Conservation (phyloP, 441 rosid species). For the Omphalea diandra region DNA sequence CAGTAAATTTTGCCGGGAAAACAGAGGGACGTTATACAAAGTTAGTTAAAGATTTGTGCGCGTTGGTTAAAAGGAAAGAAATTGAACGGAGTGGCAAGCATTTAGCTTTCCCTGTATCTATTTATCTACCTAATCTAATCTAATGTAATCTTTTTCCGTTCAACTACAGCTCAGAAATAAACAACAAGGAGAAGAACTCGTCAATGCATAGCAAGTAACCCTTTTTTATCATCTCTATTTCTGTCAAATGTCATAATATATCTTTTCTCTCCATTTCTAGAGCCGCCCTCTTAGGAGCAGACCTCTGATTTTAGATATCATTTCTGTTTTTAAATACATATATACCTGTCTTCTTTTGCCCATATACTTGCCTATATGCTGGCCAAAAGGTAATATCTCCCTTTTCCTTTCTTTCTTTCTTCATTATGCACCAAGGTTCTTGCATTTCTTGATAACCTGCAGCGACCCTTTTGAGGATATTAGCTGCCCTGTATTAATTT, state of each 20-base stretch:
- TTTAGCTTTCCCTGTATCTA: constrained; percentile 18
- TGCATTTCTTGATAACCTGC: not conserved
- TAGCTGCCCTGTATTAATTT: not conserved
- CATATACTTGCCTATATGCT: constrained; percentile 22
- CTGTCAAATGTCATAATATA: not conserved
- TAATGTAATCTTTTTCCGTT: not conserved
- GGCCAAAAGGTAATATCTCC: constrained; percentile 24
- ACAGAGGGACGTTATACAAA: too few species aligned
- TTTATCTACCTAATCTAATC: not conserved
- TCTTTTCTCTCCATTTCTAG: not conserved
- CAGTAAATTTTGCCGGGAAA: not conserved
- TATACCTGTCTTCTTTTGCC: constrained; percentile 5
- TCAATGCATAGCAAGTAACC: too few species aligned
- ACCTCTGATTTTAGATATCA: too few species aligned
- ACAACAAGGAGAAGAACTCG: too few species aligned
- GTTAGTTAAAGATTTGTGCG: not conserved
- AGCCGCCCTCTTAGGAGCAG: too few species aligned
- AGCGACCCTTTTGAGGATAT: not conserved
- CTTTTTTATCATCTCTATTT: not conserved
- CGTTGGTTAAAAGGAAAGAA: not conserved
- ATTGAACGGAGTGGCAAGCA: constrained; percentile 41
- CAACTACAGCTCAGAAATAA: too few species aligned
- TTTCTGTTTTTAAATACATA: not conserved
- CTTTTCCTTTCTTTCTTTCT: not conserved
- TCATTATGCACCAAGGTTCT: constrained; percentile 10